Evolutionary conservation across 305 asterid species (phyloP).

Genomic region (Coffea humblotiana): DNA sequence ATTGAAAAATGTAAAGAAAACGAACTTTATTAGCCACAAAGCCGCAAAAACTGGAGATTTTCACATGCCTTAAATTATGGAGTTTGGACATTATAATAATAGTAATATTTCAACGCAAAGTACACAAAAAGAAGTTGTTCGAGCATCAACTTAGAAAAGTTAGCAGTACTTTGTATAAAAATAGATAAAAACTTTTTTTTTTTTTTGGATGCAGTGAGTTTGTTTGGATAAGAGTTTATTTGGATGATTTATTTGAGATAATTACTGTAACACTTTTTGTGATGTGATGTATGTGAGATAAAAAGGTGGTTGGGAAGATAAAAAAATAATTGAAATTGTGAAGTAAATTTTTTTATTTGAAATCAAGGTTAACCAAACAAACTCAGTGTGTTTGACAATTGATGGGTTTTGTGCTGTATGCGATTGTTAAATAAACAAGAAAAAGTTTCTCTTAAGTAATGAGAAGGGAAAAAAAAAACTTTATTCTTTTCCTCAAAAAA

Average conservation of each 20-base stretch:
- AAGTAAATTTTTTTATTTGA: too few species aligned
- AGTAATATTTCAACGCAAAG: slow-evolving; percentile 10
- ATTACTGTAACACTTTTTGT: too few species aligned
- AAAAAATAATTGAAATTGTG: too few species aligned
- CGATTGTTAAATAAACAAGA: too few species aligned
- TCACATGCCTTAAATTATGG: slow-evolving; percentile 45
- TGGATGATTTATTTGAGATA: too few species aligned
- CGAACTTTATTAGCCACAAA: slow-evolving; percentile 39
- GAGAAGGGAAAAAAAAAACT: too few species aligned
- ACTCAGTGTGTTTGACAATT: too few species aligned
- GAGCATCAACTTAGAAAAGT: slow-evolving; percentile 7
- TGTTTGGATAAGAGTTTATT: too few species aligned
- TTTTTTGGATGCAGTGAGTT: background rate
- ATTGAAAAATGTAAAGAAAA: slow-evolving; percentile 6
- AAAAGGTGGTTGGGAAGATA: too few species aligned
- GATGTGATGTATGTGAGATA: too few species aligned
- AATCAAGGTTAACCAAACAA: too few species aligned
- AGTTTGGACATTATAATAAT: background rate
- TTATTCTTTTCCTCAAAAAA: background rate
- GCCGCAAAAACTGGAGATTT: slow-evolving; percentile 39
- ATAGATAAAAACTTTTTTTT: background rate
- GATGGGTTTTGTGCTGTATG: background rate
- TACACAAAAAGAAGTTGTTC: background rate
- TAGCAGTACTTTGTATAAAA: background rate
- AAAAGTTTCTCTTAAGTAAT: too few species aligned